Base-by-base conservation (phyloP, 2,329 filamentous ascomycete genomes). In the Leptographium lundbergii region DNA sequence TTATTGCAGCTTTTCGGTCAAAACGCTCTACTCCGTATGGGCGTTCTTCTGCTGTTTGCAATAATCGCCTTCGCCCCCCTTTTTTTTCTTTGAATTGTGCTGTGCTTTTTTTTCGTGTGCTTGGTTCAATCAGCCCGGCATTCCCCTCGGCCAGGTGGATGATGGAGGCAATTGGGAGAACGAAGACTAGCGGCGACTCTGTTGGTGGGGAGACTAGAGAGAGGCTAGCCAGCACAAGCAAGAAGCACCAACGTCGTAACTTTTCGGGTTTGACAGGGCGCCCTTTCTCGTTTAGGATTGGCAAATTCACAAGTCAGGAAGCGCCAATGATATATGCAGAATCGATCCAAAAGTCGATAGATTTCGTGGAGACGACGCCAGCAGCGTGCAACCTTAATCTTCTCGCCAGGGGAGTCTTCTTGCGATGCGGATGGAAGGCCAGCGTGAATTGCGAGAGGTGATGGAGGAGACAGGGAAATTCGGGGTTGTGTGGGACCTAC, bases 231-330 rank as follows among this genome's bases (percentile, higher is more conserved):
- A 36, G 42, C 45, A 47, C 42, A 50, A 50, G 55, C 54, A 55
- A 27, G 22, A 55, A 25, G 32, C 32, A 25, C 54, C 39, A 57
- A 39, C 55, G 55, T 57, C 55, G 55, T 29, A 57, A 25, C 55
- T 57, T 39, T 13, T 57, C 45, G 42, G 55, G 42, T 50, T 57
- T 57, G 55, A 57, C 55, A 57, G 55, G 39, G 29, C 55, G 55
- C 29, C 42, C 42, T 32, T 50, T 50, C 55, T 57, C 29, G 55
- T 57, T 57, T 57, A 36, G 55, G 55, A 45, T 32, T 56, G 54
- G 54, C 39, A 42, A 47, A 25, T 39, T 32, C 54, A 48, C 54
- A 27, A 56, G 17, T 47, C 14, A n/a, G 22, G 45, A 25, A 27
- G 34, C 36, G 36, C 36, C 54, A 55, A 29, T 55, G 54, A 55